A percentile compares a stretch with the other conserved stretches of the same genome.
Evolutionary conservation across 2,329 filamentous ascomycete genomes (phyloP).

Genomic region (Fusarium torulosum): DNA sequence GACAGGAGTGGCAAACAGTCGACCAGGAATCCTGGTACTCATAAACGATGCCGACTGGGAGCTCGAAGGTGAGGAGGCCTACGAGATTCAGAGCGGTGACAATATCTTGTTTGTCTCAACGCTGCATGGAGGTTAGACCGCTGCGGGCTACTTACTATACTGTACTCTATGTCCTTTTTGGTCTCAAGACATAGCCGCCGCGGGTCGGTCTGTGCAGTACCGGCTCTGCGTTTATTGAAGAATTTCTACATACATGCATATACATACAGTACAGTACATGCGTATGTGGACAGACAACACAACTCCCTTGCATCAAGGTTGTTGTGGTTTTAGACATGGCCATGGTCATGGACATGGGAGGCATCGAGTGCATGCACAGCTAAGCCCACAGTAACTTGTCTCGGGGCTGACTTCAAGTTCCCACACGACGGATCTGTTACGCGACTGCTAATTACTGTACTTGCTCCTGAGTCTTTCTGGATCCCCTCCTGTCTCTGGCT

Average conservation of each 20-base stretch:
- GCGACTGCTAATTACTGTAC: slow-evolving; percentile 21
- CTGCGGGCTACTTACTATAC: slow-evolving; percentile 14
- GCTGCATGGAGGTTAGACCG: slow-evolving; percentile 83
- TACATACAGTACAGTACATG: slow-evolving; percentile 9
- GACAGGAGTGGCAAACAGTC: slow-evolving; percentile 65
- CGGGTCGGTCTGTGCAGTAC: slow-evolving; percentile 27
- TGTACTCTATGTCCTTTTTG: slow-evolving; percentile 11
- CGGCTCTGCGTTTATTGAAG: slow-evolving; percentile 29
- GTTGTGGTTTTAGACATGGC: slow-evolving; percentile 16
- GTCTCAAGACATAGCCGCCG: slow-evolving; percentile 8
- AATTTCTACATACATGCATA: slow-evolving; percentile 31
- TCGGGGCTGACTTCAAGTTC: slow-evolving; percentile 34
- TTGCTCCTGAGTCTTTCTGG: slow-evolving; percentile 5
- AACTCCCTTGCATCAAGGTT: slow-evolving; percentile 43
- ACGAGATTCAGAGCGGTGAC: slow-evolving; percentile 84
- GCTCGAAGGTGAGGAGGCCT: slow-evolving; percentile 92
- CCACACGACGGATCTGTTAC: slow-evolving; percentile 15
- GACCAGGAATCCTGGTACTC: slow-evolving; percentile 93
- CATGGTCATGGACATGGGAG: slow-evolving; percentile 21
- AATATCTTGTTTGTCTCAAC: slow-evolving; percentile 97
- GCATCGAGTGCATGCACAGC: slow-evolving; percentile 33
- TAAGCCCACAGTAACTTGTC: slow-evolving; percentile 33
- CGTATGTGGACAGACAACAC: slow-evolving; percentile 13
- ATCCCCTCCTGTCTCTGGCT: slow-evolving; percentile 14
- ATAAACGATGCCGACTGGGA: slow-evolving; percentile 99